Evolutionary conservation across 2,329 filamentous ascomycete species (phyloP).

Genomic region (Talaromyces sp.): DNA sequence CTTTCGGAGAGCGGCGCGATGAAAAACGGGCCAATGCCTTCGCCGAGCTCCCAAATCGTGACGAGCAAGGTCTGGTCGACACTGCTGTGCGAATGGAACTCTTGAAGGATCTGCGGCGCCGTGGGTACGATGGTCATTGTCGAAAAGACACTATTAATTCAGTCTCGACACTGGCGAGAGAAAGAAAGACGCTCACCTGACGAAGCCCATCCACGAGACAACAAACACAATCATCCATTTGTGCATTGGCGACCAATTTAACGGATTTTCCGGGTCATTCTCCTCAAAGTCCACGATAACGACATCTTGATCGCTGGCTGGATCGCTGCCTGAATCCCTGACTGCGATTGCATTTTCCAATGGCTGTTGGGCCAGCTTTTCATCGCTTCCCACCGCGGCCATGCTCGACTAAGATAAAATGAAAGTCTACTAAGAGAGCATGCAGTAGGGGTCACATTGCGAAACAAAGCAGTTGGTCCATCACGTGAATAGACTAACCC

Average conservation of each 20-base stretch:
- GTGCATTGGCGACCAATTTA: conserved; percentile 15
- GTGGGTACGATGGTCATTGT: background rate
- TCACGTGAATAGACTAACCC: too few species aligned
- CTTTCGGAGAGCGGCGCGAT: conserved; percentile 43
- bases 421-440: too few species aligned
- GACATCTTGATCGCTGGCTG: conserved; percentile 2
- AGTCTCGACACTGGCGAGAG: background rate
- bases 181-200: conserved; percentile 8
- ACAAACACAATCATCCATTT: conserved; percentile 16
- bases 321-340: conserved; percentile 6
- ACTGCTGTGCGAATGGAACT: conserved; percentile 11
- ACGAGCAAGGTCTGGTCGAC: conserved; percentile 33
- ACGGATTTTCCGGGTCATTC: conserved; percentile 13
- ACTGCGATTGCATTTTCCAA: conserved; percentile 12
- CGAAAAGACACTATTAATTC: background rate
- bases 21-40: conserved; percentile 42
- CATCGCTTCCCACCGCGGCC: conserved; percentile 1
- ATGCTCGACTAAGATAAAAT: background rate
- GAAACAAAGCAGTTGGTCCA: too few species aligned
- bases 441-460: too few species aligned
- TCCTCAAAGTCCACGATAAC: conserved; percentile 13
- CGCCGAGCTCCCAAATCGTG: conserved; percentile 47
- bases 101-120: background rate
- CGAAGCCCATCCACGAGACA: conserved; percentile 12
- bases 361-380: conserved; percentile 8